Evolutionary conservation across 495 filamentous ascomycete species (phyloP).

Genomic region (Hypoxylon intermedium): DNA sequence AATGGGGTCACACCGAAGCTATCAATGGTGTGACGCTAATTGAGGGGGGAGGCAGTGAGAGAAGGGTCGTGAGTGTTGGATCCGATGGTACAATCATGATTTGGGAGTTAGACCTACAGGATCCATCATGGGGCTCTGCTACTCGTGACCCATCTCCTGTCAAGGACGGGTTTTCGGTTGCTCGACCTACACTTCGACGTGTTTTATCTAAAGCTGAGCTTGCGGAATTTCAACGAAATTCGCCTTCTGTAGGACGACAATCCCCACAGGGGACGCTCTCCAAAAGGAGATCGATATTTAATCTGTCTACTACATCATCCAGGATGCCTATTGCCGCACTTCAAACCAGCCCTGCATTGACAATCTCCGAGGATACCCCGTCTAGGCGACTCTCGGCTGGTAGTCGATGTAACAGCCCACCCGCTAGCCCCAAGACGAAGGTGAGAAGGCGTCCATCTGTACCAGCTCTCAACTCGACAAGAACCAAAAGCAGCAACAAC

Average conservation of each 20-base stretch:
- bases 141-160: constrained; percentile 56
- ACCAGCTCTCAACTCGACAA: constrained; percentile 63
- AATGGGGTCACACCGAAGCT: constrained; percentile 93
- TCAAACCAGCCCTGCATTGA: constrained; percentile 41
- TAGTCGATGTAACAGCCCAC: constrained; percentile 53
- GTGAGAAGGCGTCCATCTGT: constrained; percentile 60
- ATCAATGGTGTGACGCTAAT: constrained; percentile 83
- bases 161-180: constrained; percentile 58
- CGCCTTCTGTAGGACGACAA: constrained; percentile 63
- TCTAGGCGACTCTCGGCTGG: constrained; percentile 49
- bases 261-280: constrained; percentile 69
- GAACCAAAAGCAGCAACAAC: constrained; percentile 59
- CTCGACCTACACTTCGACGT: constrained; percentile 71
- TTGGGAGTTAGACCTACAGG: constrained; percentile 67
- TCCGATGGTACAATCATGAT: constrained; percentile 88
- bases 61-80: constrained; percentile 74
- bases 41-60: constrained; percentile 59
- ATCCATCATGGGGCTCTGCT: constrained; percentile 41
- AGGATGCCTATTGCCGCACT: constrained; percentile 45
- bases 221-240: constrained; percentile 72
- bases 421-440: constrained; percentile 53
- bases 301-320: constrained; percentile 39
- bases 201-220: constrained; percentile 80
- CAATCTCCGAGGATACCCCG: constrained; percentile 48
- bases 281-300: constrained; percentile 50